Evolutionary conservation across 345 rosid genomes (phyloP).

Genomic region (Durio zibethinus): DNA sequence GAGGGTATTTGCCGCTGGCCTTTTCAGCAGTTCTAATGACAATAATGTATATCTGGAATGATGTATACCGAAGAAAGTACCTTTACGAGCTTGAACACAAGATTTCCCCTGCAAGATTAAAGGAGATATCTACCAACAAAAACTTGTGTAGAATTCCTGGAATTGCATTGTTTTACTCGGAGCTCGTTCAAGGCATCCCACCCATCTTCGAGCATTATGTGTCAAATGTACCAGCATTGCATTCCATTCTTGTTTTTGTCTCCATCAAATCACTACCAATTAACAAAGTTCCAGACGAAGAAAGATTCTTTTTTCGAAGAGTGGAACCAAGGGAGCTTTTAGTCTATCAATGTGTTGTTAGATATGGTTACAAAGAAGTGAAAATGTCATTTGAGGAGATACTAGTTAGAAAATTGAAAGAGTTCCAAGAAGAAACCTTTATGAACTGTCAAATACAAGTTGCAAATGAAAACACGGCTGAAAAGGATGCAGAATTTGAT

Average conservation of each 20-base stretch:
- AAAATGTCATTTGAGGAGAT: conserved; percentile 29
- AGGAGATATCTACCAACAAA: background rate
- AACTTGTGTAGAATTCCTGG: conserved; percentile 31
- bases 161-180: conserved; percentile 46
- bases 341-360: conserved; percentile 32
- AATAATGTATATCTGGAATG: conserved; percentile 45
- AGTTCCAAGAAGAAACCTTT: conserved; percentile 19
- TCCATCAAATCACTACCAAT: conserved; percentile 40
- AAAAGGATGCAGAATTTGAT: background rate
- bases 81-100: conserved; percentile 43
- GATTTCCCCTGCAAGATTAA: conserved; percentile 25
- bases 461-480: background rate
- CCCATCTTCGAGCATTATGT: conserved; percentile 45
- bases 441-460: background rate
- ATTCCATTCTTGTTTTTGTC: conserved; percentile 41
- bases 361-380: conserved; percentile 46
- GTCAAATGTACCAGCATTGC: conserved; percentile 35
- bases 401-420: conserved; percentile 31
- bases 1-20: conserved; percentile 48
- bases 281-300: conserved; percentile 31
- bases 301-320: conserved; percentile 38
- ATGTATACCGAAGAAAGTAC: conserved; percentile 37
- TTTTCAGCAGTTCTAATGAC: conserved; percentile 32
- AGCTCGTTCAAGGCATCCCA: conserved; percentile 41
- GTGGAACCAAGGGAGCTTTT: conserved; percentile 31